Evolutionary conservation across 805 yeast genomes (phyloP).

Genomic region (Pichia scutulata): DNA sequence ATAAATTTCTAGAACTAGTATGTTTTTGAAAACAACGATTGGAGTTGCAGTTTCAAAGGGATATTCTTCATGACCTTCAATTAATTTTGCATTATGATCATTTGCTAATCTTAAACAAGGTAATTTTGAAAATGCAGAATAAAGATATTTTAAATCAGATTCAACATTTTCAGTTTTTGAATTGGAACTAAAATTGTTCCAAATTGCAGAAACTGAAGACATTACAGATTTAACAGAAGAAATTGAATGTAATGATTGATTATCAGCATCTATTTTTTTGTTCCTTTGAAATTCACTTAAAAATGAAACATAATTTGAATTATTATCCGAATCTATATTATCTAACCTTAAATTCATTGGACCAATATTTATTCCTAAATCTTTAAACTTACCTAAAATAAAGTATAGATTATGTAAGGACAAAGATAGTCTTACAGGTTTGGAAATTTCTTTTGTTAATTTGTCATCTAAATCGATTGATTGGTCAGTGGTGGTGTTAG

Average conservation of each 20-base stretch:
- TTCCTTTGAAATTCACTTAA: conserved; percentile 45
- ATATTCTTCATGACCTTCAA: conserved; percentile 58
- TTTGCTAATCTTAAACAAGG: conserved; percentile 58
- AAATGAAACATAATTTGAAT: conserved; percentile 47
- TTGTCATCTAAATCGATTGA: conserved; percentile 11
- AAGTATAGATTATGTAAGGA: conserved; percentile 60
- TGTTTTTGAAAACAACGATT: conserved; percentile 49
- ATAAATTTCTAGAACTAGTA: conserved; percentile 51
- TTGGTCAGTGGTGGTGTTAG: background rate
- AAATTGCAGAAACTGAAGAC: conserved; percentile 38
- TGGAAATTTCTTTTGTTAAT: conserved; percentile 18
- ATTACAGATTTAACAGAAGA: conserved; percentile 48
- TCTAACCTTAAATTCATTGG: conserved; percentile 56
- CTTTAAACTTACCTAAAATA: conserved; percentile 49
- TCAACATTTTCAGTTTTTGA: conserved; percentile 37
- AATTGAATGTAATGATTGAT: conserved; percentile 48
- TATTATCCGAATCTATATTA: conserved; percentile 43
- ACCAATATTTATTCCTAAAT: conserved; percentile 43
- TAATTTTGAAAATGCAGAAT: conserved; percentile 55
- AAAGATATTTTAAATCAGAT: conserved; percentile 44
- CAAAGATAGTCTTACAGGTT: conserved; percentile 49
- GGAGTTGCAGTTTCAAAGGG: conserved; percentile 70
- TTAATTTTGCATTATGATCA: conserved; percentile 48
- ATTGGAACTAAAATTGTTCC: conserved; percentile 29
- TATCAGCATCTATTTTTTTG: conserved; percentile 28